phyloP scores from a whole-genome alignment of 257 asterid species.

The Verbascum thapsus region DNA sequence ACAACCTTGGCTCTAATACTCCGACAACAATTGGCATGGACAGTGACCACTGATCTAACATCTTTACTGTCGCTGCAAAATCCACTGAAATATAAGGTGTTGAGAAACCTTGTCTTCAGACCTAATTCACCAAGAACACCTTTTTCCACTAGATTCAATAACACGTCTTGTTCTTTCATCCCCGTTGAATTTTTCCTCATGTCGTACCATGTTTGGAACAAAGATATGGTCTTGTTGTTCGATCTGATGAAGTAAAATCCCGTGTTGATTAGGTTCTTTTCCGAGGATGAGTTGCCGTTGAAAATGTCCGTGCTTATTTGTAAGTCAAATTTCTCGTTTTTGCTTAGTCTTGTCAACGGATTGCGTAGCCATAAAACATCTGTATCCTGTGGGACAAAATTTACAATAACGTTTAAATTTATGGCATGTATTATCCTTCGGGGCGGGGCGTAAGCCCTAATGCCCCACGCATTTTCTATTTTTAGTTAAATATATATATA shows the following conservation, averaged over 20 bases:
- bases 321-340: conserved; percentile 41
- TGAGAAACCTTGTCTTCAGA: conserved; percentile 36
- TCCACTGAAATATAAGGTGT: conserved; percentile 57
- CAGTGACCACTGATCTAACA: conserved; percentile 40
- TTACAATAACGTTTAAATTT: neutral
- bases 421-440: too few species aligned
- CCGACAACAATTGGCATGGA: conserved; percentile 77
- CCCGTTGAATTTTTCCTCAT: conserved; percentile 40
- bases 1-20: conserved; percentile 57
- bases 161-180: conserved; percentile 70
- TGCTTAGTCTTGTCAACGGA: conserved; percentile 46
- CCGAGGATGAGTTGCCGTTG: conserved; percentile 45
- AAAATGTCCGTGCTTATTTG: conserved; percentile 59
- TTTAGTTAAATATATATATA: too few species aligned
- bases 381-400: conserved; percentile 43
- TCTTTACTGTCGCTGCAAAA: conserved; percentile 52
- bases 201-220: conserved; percentile 60
- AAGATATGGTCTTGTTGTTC: conserved; percentile 46
- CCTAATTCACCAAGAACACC: conserved; percentile 31
- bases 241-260: conserved; percentile 63
- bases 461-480: too few species aligned
- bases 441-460: too few species aligned
- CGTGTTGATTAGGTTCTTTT: conserved; percentile 50
- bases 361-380: conserved; percentile 71
- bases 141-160: conserved; percentile 31